These are phyloP conservation scores for Lentinus polychrous DNA, from an alignment of 1,284 basidiomycete species.

Conservation along the genomic window DNA sequence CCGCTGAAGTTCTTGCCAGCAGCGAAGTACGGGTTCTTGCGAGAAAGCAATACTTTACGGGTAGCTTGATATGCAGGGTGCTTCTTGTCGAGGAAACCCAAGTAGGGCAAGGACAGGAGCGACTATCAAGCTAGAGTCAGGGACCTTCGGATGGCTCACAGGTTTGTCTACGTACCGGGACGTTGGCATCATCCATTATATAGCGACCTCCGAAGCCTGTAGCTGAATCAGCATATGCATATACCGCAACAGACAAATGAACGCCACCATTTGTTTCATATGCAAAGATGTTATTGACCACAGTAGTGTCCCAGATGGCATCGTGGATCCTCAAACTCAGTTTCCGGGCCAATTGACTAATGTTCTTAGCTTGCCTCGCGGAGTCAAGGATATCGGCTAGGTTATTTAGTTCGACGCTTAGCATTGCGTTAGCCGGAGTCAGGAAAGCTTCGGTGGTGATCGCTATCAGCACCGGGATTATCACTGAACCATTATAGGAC, in stretches of 20 bases:
- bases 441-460: conserved; percentile 47
- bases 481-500: conserved; percentile 13
- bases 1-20: conserved; percentile 60
- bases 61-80: conserved; percentile 57
- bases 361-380: conserved; percentile 37
- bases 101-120: conserved; percentile 67
- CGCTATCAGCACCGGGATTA: neutral
- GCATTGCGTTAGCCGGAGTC: conserved; percentile 74
- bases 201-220: conserved; percentile 59
- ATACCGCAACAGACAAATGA: neutral
- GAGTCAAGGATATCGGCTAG: conserved; percentile 54
- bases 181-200: conserved; percentile 79
- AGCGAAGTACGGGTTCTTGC: conserved; percentile 63
- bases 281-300: conserved; percentile 61
- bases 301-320: conserved; percentile 60
- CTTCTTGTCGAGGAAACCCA: conserved; percentile 61
- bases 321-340: conserved; percentile 55
- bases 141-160: conserved; percentile 1
- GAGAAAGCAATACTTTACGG: conserved; percentile 52
- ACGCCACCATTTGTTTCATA: conserved; percentile 67
- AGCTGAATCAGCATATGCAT: neutral
- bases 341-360: conserved; percentile 46
- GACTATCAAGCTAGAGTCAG: conserved; percentile 36
- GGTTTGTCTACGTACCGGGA: conserved; percentile 46
- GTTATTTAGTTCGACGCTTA: conserved; percentile 62